phyloP scores from a whole-genome alignment of 192 early-diverging fungal genomes.

The Radiomyces spectabilis region DNA sequence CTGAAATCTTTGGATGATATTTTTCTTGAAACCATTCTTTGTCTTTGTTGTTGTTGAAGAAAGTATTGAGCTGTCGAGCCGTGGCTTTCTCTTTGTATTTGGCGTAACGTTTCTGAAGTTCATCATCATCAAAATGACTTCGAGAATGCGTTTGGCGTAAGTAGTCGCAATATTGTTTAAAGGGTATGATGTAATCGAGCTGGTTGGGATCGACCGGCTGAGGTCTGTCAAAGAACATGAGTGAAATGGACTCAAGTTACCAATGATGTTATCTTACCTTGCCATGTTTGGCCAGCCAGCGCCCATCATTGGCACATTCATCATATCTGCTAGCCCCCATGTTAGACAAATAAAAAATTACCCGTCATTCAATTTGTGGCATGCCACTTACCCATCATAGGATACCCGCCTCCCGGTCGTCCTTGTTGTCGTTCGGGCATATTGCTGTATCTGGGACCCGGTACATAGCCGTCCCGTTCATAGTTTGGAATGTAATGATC shows the following conservation, averaged over 20 bases:
- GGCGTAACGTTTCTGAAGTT: conserved; percentile 68
- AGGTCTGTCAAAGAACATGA: conserved; percentile 2
- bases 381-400: conserved; percentile 16
- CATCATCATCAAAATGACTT: conserved; percentile 65
- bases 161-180: conserved; percentile 69
- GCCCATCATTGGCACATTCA: not conserved
- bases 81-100: conserved; percentile 79
- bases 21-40: conserved; percentile 92
- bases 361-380: not conserved
- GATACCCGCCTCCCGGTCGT: conserved; percentile 1
- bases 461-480: conserved; percentile 67
- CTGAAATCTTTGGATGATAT: conserved; percentile 75
- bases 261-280: conserved; percentile 1
- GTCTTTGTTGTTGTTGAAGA: conserved; percentile 70
- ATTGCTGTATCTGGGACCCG: conserved; percentile 45
- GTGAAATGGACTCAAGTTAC: not conserved
- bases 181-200: conserved; percentile 68
- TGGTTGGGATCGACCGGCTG: conserved; percentile 62
- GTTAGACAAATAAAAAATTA: not conserved
- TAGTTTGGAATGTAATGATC: conserved; percentile 87
- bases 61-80: conserved; percentile 56
- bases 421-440: conserved; percentile 23
- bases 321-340: conserved; percentile 7
- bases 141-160: conserved; percentile 50
- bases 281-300: not conserved